phyloP scores from a whole-genome alignment of 345 rosid species.

The Acer campestre region DNA sequence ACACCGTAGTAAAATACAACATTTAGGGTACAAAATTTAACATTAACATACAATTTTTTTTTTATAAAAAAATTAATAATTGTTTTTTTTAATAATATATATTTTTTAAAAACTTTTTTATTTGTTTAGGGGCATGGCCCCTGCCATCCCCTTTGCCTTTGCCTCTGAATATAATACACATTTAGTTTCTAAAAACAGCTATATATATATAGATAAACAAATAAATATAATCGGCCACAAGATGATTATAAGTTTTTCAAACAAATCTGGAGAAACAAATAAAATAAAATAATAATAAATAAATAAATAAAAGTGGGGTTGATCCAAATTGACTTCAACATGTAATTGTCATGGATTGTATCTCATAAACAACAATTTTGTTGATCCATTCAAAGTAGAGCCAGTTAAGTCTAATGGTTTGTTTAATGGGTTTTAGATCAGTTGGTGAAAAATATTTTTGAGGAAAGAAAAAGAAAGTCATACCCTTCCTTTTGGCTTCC shows the following conservation, averaged over 20 bases:
- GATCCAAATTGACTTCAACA: slow-evolving; percentile 7
- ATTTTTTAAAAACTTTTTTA: no score
- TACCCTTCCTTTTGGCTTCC: no score
- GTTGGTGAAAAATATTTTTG: slow-evolving; percentile 3
- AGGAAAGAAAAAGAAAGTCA: not conserved
- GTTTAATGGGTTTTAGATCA: slow-evolving; percentile 14
- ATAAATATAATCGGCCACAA: not conserved
- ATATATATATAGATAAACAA: not conserved
- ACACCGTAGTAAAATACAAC: no score
- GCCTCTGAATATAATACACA: not conserved
- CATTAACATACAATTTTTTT: no score
- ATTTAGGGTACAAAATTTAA: no score
- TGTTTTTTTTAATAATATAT: no score
- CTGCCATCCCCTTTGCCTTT: no score
- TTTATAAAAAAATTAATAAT: no score
- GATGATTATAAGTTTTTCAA: not conserved
- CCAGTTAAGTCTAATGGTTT: slow-evolving; percentile 38
- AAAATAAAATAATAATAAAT: not conserved
- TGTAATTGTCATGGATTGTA: slow-evolving; percentile 22
- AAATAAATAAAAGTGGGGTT: slow-evolving; percentile 7
- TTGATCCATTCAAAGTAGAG: slow-evolving; percentile 34
- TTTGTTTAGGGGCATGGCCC: no score
- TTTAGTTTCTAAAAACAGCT: not conserved
- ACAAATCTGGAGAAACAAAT: not conserved
- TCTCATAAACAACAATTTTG: slow-evolving; percentile 28